phyloP scores from a whole-genome alignment of 148 eudicot species.

The Camellia lanceoleosa region DNA sequence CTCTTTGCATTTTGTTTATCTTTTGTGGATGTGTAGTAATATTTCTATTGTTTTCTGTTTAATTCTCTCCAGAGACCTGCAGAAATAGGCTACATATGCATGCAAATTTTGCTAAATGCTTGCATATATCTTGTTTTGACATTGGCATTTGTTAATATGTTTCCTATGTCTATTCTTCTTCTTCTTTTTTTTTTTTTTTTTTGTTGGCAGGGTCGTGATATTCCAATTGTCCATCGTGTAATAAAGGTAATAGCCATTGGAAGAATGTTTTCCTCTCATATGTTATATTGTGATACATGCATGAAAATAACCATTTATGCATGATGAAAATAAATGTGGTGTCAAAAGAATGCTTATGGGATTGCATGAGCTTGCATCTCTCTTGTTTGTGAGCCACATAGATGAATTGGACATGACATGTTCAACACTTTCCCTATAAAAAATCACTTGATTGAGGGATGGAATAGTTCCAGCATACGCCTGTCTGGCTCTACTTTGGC shows the following conservation, averaged over 20 bases:
- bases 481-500: too few relatives aligned
- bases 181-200: constrained; percentile 21
- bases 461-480: too few relatives aligned
- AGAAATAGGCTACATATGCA: not conserved
- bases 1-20: not conserved
- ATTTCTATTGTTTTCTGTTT: not conserved
- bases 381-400: not conserved
- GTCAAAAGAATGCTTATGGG: not conserved
- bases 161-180: not conserved
- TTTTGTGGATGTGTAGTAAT: not conserved
- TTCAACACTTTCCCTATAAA: too few relatives aligned
- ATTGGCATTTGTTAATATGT: not conserved
- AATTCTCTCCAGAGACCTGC: not conserved
- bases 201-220: constrained; percentile 55
- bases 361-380: not conserved
- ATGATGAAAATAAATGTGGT: too few relatives aligned
- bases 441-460: too few relatives aligned
- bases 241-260: constrained; percentile 51
- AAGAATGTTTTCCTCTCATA: not conserved
- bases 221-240: constrained; percentile 89
- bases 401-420: not conserved
- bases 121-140: not conserved
- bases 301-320: too few relatives aligned
- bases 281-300: too few relatives aligned
- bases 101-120: not conserved